Base-by-base conservation (phyloP, 2,329 filamentous ascomycete genomes). In the Ceratocystis alfenasii region DNA sequence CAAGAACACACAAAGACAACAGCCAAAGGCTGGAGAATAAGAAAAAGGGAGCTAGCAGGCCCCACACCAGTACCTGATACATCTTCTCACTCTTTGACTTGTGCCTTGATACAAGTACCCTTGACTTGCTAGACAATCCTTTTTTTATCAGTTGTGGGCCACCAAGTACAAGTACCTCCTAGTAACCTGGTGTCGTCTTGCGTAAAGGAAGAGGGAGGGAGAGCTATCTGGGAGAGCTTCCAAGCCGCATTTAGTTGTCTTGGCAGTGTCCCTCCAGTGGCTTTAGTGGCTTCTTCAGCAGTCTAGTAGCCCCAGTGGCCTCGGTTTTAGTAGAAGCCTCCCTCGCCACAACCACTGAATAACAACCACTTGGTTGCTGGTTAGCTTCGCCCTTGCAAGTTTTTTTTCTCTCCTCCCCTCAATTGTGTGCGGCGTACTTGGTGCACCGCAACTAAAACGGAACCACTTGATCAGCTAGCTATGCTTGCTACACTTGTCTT, bases 121-220 rank as follows among this genome's bases (percentile, higher is more conserved):
- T 25, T 3, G 25, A 59, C 53, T 59, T 59, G 28, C 15, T 5
- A 5, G 1, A 4, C 6, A 30, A 17, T 30, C 53, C 53, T 4
- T 59, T 59, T 59, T 59, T 59, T 59, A 17, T 15, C 28, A 36
- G 36, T 17, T 61, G n/a, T 28, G 50, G 20, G 17, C 25, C 17
- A 30, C 30, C 17, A 36, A 41, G 61, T 66, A 66, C 17, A 36
- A 41, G 61, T 66, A 66, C 65, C 48, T 36, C 33, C 36, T 3
- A 28, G 65, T 67, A 67, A 53, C 28, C 45, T 30, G 3, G n/a
- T 33, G 25, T 36, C 36, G 25, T 33, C 41, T 46, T 53, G 48
- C 12, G n/a, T 36, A 12, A 12, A 36, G 36, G 10, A 22, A 50
- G 46, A 20, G 15, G 22, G 46, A 22, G 48, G 22, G 46, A 22